Evolutionary conservation across 768 basidiomycete species (phyloP).

Genomic region (Kwoniella mangroviensis): DNA sequence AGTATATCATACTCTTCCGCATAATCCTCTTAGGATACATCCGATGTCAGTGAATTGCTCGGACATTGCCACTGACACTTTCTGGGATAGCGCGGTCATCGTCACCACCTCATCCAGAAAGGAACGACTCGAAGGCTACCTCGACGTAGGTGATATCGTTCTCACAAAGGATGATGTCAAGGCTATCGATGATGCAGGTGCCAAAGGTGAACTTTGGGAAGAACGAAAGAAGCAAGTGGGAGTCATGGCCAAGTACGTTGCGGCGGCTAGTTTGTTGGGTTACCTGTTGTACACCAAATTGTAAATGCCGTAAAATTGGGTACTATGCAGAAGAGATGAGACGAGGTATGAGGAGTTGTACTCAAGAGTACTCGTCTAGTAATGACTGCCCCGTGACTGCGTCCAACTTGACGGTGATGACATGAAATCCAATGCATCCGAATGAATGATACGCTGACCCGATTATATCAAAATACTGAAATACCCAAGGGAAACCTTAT

Average conservation of each 20-base stretch:
- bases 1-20: constrained; percentile 8
- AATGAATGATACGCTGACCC: background rate
- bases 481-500: too few species aligned
- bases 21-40: background rate
- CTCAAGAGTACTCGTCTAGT: too few species aligned
- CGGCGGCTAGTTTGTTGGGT: constrained; percentile 14
- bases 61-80: constrained; percentile 1
- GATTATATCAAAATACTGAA: background rate
- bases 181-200: constrained; percentile 57
- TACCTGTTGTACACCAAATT: constrained; percentile 13
- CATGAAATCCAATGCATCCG: background rate
- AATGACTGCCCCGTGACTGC: background rate
- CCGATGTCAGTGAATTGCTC: background rate
- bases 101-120: constrained; percentile 55
- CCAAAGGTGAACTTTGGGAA: constrained; percentile 44
- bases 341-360: background rate
- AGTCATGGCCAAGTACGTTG: constrained; percentile 7
- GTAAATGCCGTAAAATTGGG: background rate
- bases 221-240: constrained; percentile 13
- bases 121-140: constrained; percentile 69
- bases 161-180: constrained; percentile 55
- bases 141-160: constrained; percentile 68
- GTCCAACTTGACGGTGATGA: background rate
- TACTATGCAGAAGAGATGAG: background rate
- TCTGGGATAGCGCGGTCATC: constrained; percentile 45